Conservation (phyloP, 2,329 filamentous ascomycete species). For the Claviceps digitariae region DNA sequence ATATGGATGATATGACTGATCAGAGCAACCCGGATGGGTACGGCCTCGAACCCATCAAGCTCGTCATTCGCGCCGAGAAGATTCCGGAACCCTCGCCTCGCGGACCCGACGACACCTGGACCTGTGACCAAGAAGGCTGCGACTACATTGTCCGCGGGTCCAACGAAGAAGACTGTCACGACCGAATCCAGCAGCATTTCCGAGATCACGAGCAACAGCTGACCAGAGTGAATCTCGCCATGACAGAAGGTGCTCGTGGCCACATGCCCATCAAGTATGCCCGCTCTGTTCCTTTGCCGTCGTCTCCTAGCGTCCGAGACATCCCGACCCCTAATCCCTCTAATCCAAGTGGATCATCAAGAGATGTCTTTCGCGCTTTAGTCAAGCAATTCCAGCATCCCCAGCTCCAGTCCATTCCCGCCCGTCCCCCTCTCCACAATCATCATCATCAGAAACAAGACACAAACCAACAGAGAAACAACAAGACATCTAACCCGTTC, state of each 20-base stretch:
- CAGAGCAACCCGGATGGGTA: slow-evolving; percentile 7
- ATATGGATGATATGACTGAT: slow-evolving; percentile 1
- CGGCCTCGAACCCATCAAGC: slow-evolving; percentile 19
- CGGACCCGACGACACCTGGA: slow-evolving; percentile 51
- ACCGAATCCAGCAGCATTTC: slow-evolving; percentile 47
- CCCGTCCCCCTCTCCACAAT: neutral
- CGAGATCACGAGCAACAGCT: slow-evolving; percentile 43
- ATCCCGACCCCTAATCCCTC: slow-evolving; percentile 4
- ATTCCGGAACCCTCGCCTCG: slow-evolving; percentile 34
- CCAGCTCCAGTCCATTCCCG: slow-evolving; percentile 10
- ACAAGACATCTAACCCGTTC: slow-evolving; percentile 18
- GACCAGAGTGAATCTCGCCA: slow-evolving; percentile 34
- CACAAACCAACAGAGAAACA: neutral
- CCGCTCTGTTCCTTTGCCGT: slow-evolving; percentile 18
- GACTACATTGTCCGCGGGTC: slow-evolving; percentile 49
- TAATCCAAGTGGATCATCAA: slow-evolving; percentile 10
- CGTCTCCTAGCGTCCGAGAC: slow-evolving; percentile 12
- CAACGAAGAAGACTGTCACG: slow-evolving; percentile 39
- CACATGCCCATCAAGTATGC: slow-evolving; percentile 44
- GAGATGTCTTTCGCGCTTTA: slow-evolving; percentile 12
- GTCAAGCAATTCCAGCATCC: slow-evolving; percentile 13
- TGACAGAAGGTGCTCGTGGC: slow-evolving; percentile 42
- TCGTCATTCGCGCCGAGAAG: slow-evolving; percentile 36
- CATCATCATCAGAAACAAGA: slow-evolving; percentile 3
- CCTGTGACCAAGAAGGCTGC: slow-evolving; percentile 51